Evolutionary conservation across 2,329 filamentous ascomycete genomes (phyloP), one percentile per base, ranked within the genome.

Genomic region (Ophiosphaerella narmari): DNA sequence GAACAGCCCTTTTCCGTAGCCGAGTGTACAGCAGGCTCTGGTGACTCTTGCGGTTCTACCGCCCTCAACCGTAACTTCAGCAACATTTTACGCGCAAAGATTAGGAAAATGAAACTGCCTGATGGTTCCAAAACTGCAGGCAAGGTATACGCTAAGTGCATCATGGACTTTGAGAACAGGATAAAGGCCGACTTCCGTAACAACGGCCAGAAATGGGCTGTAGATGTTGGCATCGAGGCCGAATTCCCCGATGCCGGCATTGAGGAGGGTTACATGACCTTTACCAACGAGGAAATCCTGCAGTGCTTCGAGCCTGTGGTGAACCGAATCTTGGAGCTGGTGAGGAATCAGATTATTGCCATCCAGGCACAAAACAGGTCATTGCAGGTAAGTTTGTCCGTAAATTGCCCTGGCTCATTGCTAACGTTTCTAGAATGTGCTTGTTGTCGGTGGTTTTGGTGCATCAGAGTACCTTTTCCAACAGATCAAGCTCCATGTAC

Each of bases 161-260:
- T 99, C 76, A 97, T 97, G 93, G 94, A 99, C 77, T 99, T 99
- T 68, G 94, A 99, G 80, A 97, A 97, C 83, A 83, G 94, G 74
- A 97, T 99, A 83, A 99, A 99, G 82, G 94, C 94, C 42, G 94
- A 97, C 75, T 99, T 99, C 87, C 86, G 94, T 59, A 97, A 97
- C 80, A 97, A 97, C 74, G 92, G 93, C 42, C 93, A 97, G 76
- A 97, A 97, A 75, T 97, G 94, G 94, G 94, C 94, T 38, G 92
- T 97, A 16, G 94, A 99, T 72, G 94, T 99, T 42, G 94, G 94
- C 70, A 97, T 99, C 67, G 94, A 99, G 80, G 91, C 93, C 37
- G 94, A 97, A 71, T 97, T 95, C 78, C 93, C 93, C 34, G 94
- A 97, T 71, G 94, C 94, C 29, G 92, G 91, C 63, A 97, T 99